Percentiles rank a stretch among this genome's conserved stretches.
These are phyloP conservation scores for Fusarium cyanostomum DNA, from an alignment of 2,329 filamentous ascomycete species.

Conservation along the genomic window DNA sequence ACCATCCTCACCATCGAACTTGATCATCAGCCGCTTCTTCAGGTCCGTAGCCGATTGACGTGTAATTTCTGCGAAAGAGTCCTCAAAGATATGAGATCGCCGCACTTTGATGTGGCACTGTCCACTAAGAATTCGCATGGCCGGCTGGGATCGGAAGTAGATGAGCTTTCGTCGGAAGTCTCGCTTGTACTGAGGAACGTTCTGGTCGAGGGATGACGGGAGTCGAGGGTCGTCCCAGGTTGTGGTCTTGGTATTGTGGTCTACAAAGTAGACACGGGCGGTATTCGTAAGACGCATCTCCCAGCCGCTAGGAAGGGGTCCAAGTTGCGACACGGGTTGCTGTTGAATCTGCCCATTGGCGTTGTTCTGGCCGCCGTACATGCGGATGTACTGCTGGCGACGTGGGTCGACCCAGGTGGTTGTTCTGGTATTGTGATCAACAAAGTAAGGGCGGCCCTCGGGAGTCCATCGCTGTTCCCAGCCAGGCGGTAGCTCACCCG, in stretches of 20 bases:
- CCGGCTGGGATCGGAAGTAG: slow-evolving; percentile 98
- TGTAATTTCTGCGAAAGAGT: slow-evolving; percentile 98
- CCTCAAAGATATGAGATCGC: slow-evolving; percentile 96
- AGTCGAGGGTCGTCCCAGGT: slow-evolving; percentile 98
- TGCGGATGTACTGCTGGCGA: slow-evolving; percentile 96
- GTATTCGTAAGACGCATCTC: slow-evolving; percentile 99
- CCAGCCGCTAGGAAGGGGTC: slow-evolving; percentile 95
- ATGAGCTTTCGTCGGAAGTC: slow-evolving; percentile 98
- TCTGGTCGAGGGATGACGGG: slow-evolving; percentile 95
- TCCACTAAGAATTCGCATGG: slow-evolving; percentile 91
- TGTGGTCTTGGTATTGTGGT: slow-evolving; percentile 99
- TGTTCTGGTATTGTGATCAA: slow-evolving; percentile 97
- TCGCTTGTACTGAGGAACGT: slow-evolving; percentile 99
- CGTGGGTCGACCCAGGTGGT: slow-evolving; percentile 99
- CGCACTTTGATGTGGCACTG: slow-evolving; percentile 99
- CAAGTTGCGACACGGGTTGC: slow-evolving; percentile 95
- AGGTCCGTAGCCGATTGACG: slow-evolving; percentile 93
- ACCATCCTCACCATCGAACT: slow-evolving; percentile 98
- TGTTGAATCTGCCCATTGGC: slow-evolving; percentile 91
- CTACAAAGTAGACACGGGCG: slow-evolving; percentile 96
- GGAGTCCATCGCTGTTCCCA: slow-evolving; percentile 98
- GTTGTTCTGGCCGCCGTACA: slow-evolving; percentile 91
- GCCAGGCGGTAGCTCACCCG: slow-evolving; percentile 91
- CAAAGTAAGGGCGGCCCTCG: slow-evolving; percentile 94
- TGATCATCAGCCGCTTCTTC: slow-evolving; percentile 99